phyloP scores from a whole-genome alignment of 371 early-diverging fungal genomes.

The Mucor mucedo region DNA sequence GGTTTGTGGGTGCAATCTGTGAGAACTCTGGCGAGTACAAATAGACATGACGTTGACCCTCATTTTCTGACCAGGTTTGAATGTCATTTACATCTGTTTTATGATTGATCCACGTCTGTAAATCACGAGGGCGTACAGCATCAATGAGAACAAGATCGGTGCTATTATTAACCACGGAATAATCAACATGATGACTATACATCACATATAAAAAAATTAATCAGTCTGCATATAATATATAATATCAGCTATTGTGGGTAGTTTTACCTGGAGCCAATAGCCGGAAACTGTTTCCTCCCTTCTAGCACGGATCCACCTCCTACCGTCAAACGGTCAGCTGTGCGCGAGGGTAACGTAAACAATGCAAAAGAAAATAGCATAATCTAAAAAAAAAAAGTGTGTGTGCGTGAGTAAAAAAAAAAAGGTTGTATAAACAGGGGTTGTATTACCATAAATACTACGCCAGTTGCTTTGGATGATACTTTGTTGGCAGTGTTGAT shows the following conservation, averaged over 20 bases:
- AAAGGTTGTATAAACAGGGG: background rate
- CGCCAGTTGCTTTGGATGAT: slow-evolving; percentile 52
- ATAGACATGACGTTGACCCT: slow-evolving; percentile 31
- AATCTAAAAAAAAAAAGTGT: slow-evolving; percentile 41
- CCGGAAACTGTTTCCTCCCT: slow-evolving; percentile 25
- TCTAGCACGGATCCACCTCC: slow-evolving; percentile 41
- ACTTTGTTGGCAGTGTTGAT: slow-evolving; percentile 8
- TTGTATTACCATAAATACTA: slow-evolving; percentile 71
- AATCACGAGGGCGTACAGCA: slow-evolving; percentile 42
- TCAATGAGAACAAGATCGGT: slow-evolving; percentile 46
- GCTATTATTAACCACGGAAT: slow-evolving; percentile 17
- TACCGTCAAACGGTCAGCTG: slow-evolving; percentile 54
- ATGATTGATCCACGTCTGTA: slow-evolving; percentile 50
- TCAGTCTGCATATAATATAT: background rate
- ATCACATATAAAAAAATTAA: background rate
- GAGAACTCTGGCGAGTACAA: slow-evolving; percentile 48
- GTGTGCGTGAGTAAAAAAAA: slow-evolving; percentile 5
- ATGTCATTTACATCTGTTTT: slow-evolving; percentile 15
- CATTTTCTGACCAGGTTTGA: background rate
- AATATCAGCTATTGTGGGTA: too few relatives aligned
- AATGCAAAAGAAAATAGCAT: slow-evolving; percentile 67
- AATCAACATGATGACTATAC: slow-evolving; percentile 4
- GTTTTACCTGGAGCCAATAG: slow-evolving; percentile 20
- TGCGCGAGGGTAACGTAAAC: slow-evolving; percentile 60
- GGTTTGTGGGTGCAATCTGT: slow-evolving; percentile 36